Percentiles rank a stretch among this genome's conserved stretches.
These are phyloP conservation scores for Chytriomyces hyalinus DNA, from an alignment of 192 early-diverging fungal genomes.

Conservation along the genomic window DNA sequence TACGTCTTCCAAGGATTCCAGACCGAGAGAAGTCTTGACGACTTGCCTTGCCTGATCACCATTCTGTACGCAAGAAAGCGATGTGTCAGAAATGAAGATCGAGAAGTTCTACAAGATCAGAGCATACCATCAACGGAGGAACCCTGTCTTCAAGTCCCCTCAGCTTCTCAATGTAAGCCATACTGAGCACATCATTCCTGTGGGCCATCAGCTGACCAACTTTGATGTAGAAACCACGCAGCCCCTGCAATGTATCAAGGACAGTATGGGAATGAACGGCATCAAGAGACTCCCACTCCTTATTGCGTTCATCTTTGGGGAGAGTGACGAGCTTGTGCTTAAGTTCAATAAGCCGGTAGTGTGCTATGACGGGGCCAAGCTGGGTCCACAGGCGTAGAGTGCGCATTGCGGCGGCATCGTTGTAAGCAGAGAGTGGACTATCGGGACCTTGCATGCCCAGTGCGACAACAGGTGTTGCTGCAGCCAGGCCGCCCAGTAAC, in stretches of 20 bases:
- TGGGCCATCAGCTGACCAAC: constrained; percentile 37
- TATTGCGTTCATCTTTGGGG: constrained; percentile 24
- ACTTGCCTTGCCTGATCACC: constrained; percentile 13
- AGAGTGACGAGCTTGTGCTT: constrained; percentile 4
- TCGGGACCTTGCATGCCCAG: too few relatives aligned
- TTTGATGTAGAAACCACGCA: constrained; percentile 46
- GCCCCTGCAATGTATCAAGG: constrained; percentile 20
- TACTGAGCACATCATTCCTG: constrained; percentile 30
- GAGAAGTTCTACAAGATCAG: neutral
- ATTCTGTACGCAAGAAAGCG: neutral
- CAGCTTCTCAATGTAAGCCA: constrained; percentile 34
- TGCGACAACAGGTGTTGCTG: too few relatives aligned
- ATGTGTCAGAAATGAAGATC: neutral
- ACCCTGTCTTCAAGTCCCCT: constrained; percentile 30
- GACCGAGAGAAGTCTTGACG: constrained; percentile 17
- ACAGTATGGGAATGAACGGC: constrained; percentile 23
- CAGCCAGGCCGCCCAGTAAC: too few relatives aligned
- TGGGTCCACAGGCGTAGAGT: constrained; percentile 8
- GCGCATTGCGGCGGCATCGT: constrained; percentile 1
- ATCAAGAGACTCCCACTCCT: constrained; percentile 30
- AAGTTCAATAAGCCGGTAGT: constrained; percentile 18
- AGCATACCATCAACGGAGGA: constrained; percentile 4
- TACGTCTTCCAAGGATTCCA: constrained; percentile 24
- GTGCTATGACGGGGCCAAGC: constrained; percentile 19
- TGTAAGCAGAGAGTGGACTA: neutral